These are phyloP conservation scores for Camellia japonica DNA, from an alignment of 148 eudicot genomes.

Conservation along the genomic window DNA sequence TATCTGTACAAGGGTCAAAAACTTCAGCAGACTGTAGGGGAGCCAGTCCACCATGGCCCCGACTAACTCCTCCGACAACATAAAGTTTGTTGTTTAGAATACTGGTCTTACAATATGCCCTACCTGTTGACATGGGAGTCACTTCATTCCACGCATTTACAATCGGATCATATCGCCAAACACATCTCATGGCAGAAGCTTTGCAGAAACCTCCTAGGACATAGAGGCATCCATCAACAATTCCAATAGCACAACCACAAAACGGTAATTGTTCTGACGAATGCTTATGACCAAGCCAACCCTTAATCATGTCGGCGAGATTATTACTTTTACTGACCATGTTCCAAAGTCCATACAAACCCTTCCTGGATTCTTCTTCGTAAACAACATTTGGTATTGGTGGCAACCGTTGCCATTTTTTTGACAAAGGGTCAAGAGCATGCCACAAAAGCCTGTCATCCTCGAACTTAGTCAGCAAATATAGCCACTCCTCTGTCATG, in stretches of 20 bases:
- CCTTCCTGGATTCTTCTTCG: slow-evolving; percentile 47
- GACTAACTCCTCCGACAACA: slow-evolving; percentile 89
- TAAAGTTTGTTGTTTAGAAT: slow-evolving; percentile 72
- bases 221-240: slow-evolving; percentile 73
- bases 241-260: slow-evolving; percentile 82
- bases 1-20: slow-evolving; percentile 60
- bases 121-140: slow-evolving; percentile 56
- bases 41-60: slow-evolving; percentile 59
- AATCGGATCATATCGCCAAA: slow-evolving; percentile 77
- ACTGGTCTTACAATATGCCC: slow-evolving; percentile 90
- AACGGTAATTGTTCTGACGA: slow-evolving; percentile 49
- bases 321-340: slow-evolving; percentile 50
- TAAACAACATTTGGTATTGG: slow-evolving; percentile 52
- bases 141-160: slow-evolving; percentile 70
- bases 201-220: slow-evolving; percentile 74
- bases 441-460: slow-evolving; percentile 60
- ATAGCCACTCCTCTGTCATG: slow-evolving; percentile 83
- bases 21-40: slow-evolving; percentile 94
- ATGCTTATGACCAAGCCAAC: slow-evolving; percentile 68
- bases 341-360: slow-evolving; percentile 47
- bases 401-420: slow-evolving; percentile 73
- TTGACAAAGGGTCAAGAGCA: slow-evolving; percentile 80
- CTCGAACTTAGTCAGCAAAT: slow-evolving; percentile 53
- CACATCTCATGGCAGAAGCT: slow-evolving; percentile 59
- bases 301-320: slow-evolving; percentile 58